Evolutionary conservation across 805 yeast genomes (phyloP).

Genomic region (Kuraishia hungarica): DNA sequence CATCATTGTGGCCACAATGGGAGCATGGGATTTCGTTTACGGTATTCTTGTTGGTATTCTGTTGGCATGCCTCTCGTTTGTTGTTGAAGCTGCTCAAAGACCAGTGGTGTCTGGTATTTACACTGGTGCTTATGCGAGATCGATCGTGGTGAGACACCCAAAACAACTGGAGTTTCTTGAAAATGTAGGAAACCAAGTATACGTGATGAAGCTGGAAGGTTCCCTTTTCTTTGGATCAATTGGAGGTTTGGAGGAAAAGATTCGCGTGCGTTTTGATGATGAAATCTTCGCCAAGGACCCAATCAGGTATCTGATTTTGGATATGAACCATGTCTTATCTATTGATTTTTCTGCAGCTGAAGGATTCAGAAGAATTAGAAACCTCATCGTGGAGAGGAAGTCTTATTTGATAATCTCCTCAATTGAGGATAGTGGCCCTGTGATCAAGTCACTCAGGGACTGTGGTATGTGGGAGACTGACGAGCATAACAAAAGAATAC

Average conservation of each 20-base stretch:
- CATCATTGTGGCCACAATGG: conserved; percentile 90
- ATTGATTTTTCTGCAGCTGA: conserved; percentile 96
- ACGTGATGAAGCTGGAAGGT: conserved; percentile 80
- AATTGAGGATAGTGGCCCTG: conserved; percentile 53
- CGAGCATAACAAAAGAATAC: conserved; percentile 34
- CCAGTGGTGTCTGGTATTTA: conserved; percentile 77
- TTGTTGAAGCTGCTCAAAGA: conserved; percentile 81
- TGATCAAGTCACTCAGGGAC: conserved; percentile 65
- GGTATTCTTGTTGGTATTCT: conserved; percentile 89
- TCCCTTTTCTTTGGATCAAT: conserved; percentile 92
- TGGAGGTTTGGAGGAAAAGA: conserved; percentile 77
- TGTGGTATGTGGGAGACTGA: conserved; percentile 70
- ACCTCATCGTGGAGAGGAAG: conserved; percentile 59
- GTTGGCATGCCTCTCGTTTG: conserved; percentile 89
- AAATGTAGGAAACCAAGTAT: conserved; percentile 85
- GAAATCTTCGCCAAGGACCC: conserved; percentile 42
- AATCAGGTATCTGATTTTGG: conserved; percentile 74
- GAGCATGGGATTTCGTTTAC: conserved; percentile 87
- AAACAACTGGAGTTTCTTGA: conserved; percentile 77
- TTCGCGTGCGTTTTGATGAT: conserved; percentile 58
- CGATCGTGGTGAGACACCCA: conserved; percentile 88
- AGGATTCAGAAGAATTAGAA: conserved; percentile 81
- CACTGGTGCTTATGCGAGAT: conserved; percentile 82
- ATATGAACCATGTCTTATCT: conserved; percentile 71
- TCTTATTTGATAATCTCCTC: conserved; percentile 76